Evolutionary conservation across 1,284 basidiomycete species (phyloP).

Genomic region (Xerocomus nothofagi): DNA sequence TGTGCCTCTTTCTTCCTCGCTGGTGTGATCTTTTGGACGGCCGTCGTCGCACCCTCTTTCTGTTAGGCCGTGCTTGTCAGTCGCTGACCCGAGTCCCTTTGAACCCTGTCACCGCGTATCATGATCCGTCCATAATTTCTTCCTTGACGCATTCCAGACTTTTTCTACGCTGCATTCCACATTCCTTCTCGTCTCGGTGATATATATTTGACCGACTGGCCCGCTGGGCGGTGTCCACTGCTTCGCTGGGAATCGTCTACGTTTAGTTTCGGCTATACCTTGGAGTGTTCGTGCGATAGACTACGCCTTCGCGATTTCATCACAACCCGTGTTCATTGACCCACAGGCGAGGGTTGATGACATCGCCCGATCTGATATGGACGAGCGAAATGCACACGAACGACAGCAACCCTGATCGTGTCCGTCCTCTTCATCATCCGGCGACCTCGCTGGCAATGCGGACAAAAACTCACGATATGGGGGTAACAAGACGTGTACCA

Average conservation of each 20-base stretch:
- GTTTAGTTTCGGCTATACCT: constrained; percentile 4
- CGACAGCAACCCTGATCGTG: not conserved
- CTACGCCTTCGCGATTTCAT: not conserved
- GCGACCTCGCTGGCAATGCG: constrained; percentile 1
- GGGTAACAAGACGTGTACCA: not conserved
- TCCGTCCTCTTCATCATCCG: not conserved
- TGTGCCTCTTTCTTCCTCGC: constrained; percentile 4
- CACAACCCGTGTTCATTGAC: too few relatives aligned
- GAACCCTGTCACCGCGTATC: too few relatives aligned
- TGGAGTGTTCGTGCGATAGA: not conserved
- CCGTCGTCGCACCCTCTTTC: too few relatives aligned
- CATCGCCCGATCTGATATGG: constrained; percentile 3
- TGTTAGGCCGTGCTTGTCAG: too few relatives aligned
- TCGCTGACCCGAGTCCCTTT: too few relatives aligned
- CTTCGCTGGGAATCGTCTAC: too few relatives aligned
- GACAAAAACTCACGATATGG: not conserved
- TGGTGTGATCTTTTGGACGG: not conserved
- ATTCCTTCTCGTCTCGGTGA: not conserved
- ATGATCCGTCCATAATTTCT: constrained; percentile 12
- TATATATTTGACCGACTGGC: too few relatives aligned
- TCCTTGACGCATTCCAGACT: not conserved
- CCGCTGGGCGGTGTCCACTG: too few relatives aligned
- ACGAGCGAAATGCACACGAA: too few relatives aligned
- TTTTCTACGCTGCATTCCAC: not conserved
- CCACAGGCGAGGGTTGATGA: too few relatives aligned